Evolutionary conservation across 371 early-diverging fungal genomes (phyloP).

Genomic region (Batrachochytrium dendrobatidis): DNA sequence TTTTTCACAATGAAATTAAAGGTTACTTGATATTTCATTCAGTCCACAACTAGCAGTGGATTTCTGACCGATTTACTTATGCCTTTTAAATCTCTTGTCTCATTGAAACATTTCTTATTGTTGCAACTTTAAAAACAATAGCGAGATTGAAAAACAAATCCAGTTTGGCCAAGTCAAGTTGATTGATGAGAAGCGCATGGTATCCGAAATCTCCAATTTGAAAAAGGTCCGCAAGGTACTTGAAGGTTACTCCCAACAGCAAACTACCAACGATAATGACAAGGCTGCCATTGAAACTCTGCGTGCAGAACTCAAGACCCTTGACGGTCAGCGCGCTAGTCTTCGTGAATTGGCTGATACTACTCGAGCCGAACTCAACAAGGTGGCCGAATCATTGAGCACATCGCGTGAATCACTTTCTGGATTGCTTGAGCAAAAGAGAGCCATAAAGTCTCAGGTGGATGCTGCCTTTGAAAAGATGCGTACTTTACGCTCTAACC

Average conservation of each 20-base stretch:
- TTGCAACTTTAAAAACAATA: constrained; percentile 14
- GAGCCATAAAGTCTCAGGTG: constrained; percentile 59
- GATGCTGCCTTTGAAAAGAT: constrained; percentile 63
- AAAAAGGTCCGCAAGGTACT: constrained; percentile 72
- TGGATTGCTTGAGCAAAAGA: constrained; percentile 69
- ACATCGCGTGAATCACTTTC: constrained; percentile 55
- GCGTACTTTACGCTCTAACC: constrained; percentile 59
- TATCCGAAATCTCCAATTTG: constrained; percentile 71
- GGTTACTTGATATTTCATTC: neutral
- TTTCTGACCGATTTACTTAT: constrained; percentile 5
- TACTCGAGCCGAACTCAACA: constrained; percentile 53
- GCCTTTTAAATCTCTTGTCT: neutral
- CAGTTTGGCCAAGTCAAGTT: constrained; percentile 67
- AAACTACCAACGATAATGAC: constrained; percentile 65
- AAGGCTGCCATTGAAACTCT: constrained; percentile 31
- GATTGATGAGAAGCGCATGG: constrained; percentile 79
- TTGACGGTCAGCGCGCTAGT: constrained; percentile 30
- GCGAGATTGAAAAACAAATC: constrained; percentile 68
- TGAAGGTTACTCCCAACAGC: constrained; percentile 49
- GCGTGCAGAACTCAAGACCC: constrained; percentile 23
- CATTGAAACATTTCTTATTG: constrained; percentile 4
- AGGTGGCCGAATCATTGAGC: constrained; percentile 53
- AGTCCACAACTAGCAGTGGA: neutral
- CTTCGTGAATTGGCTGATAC: constrained; percentile 23
- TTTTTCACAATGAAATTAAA: neutral